Base-by-base conservation (phyloP, 352 stramenopile species). In the Peronospora belbahrii region DNA sequence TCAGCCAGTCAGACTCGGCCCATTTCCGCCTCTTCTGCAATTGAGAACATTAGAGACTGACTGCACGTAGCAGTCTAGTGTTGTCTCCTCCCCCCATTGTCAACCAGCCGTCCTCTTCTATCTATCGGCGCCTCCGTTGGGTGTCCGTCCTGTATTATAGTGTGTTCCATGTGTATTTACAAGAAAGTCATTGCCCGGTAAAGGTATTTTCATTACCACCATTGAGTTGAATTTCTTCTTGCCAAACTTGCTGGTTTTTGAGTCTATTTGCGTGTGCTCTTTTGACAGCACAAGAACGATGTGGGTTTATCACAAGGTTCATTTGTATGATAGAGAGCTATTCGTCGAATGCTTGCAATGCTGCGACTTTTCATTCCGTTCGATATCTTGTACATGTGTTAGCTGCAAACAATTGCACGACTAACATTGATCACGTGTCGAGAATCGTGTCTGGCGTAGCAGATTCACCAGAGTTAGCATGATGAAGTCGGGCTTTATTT, bases 1-100 rank as follows among this genome's bases (percentile, higher is more conserved):
- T 88, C 62, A 86, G 49, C 57, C 65, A 80, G 41, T 74, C 70
- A 3, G 77, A 88, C 62, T 82, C 77, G 51, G 77, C 74, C 34
- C 71, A 59, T 48, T 74, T 83, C 39, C 66, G 61, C 38, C 65
- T 68, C 28, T 80, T 74, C 59, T 72, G 70, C 43, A 63, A 67
- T 25, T 83, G 45, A 69, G 38, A 10, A 6, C 25, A 35, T 27
- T 17, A 32, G 17, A 36, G 37, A 22, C 22, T 30, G 18, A n/a
- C 24, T 28, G 3, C 19, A 18, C 20, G 5, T 15, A 11, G 10
- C n/a, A 37, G 24, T 31, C 25, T 28, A 18, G 1, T 43, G 46
- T 33, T 2, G 6, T 46, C 25, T 38, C 13, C 36, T 24, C 40
- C 36, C 15, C 40, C 11, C 9, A 22, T 24, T n/a, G 34, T 39